A percentile compares a stretch with the other conserved stretches of the same genome.
These are phyloP conservation scores for Trichoderma gamsii DNA, from an alignment of 495 filamentous ascomycete species.

Conservation along the genomic window DNA sequence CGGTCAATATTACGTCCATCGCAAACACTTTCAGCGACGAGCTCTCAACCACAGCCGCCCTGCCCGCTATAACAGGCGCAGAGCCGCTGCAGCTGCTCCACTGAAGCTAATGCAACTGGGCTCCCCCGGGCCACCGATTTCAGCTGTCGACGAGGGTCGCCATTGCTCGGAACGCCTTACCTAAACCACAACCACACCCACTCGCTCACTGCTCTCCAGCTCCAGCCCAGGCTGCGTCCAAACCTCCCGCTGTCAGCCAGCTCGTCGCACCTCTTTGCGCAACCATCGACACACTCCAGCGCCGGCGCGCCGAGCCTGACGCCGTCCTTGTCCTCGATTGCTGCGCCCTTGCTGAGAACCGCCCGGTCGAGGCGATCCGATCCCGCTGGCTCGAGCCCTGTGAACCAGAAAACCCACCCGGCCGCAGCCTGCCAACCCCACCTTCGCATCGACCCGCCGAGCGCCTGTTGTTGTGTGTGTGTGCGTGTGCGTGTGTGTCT, in stretches of 20 bases:
- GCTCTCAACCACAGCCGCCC: not conserved
- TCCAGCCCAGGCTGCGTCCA: not conserved
- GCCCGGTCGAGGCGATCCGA: conserved; percentile 5
- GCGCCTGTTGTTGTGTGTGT: not conserved
- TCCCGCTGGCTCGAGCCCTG: conserved; percentile 11
- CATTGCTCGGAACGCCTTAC: conserved; percentile 8
- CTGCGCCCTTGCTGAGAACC: conserved; percentile 2
- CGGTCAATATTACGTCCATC: not conserved
- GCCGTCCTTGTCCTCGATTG: not conserved
- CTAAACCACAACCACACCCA: conserved; percentile 8
- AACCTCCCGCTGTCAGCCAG: not conserved
- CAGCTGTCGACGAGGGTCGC: conserved; percentile 1
- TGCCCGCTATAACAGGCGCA: conserved; percentile 2
- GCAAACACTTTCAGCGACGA: not conserved
- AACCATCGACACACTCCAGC: not conserved
- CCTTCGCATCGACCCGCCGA: conserved; percentile 12
- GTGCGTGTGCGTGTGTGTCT: not conserved
- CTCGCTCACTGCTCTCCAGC: not conserved
- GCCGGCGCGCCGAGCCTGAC: conserved; percentile 5
- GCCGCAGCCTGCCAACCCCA: conserved; percentile 10
- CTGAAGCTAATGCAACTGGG: conserved; percentile 11
- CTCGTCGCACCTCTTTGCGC: not conserved
- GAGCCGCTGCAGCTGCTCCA: conserved; percentile 13
- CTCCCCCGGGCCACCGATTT: not conserved
- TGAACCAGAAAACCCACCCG: conserved; percentile 1